A percentile compares a stretch with the other conserved stretches of the same genome.
These are phyloP conservation scores for Raffaelea deltoideospora DNA, from an alignment of 2,329 filamentous ascomycete species.

Conservation along the genomic window DNA sequence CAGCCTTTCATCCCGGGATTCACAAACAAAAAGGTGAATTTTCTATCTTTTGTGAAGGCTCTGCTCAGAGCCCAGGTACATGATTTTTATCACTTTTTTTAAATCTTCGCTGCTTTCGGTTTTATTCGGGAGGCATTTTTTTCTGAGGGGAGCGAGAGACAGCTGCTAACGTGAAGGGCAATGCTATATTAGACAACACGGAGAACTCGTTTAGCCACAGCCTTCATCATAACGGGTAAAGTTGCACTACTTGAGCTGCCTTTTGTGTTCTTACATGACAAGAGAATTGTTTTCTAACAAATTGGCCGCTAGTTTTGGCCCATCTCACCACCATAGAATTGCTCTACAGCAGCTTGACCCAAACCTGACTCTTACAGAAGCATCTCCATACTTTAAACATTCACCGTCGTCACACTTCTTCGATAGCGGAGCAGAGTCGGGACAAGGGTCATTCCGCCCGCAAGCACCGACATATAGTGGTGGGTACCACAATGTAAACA, in stretches of 20 bases:
- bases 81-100: no score
- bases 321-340: slow-evolving; percentile 1
- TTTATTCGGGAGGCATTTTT: not conserved
- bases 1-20: not conserved
- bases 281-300: not conserved
- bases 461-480: slow-evolving; percentile 1
- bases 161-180: not conserved
- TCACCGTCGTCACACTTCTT: slow-evolving; percentile 2
- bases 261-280: not conserved
- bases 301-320: slow-evolving; percentile 4
- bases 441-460: slow-evolving; percentile 4
- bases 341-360: slow-evolving; percentile 9
- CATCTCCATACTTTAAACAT: slow-evolving; percentile 4
- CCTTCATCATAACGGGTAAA: slow-evolving; percentile 7
- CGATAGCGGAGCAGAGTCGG: slow-evolving; percentile 2
- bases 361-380: slow-evolving; percentile 6
- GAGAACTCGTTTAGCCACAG: slow-evolving; percentile 1
- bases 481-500: slow-evolving; percentile 2
- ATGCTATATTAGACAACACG: not conserved
- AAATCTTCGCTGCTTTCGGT: not conserved
- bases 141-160: not conserved
- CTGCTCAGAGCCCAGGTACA: slow-evolving; percentile 3
- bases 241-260: not conserved
- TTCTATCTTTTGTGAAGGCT: slow-evolving; percentile 6
- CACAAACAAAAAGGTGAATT: not conserved